These are phyloP conservation scores for Anthracocystis panici-leucophaei DNA, from an alignment of 1,284 basidiomycete genomes.

Conservation along the genomic window DNA sequence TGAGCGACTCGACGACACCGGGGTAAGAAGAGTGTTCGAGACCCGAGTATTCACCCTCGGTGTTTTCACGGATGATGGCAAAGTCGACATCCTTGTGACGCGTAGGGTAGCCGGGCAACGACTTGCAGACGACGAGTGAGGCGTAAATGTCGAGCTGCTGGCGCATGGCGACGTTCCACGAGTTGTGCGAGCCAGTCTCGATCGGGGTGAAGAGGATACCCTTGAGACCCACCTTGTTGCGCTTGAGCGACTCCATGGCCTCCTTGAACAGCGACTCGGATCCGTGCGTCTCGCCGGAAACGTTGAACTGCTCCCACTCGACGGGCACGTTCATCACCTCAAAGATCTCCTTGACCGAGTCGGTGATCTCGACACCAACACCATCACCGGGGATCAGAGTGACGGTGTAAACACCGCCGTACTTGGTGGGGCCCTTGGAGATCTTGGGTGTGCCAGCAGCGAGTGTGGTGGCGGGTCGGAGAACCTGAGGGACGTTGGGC, in stretches of 20 bases:
- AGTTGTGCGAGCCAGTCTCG: slow-evolving; percentile 94
- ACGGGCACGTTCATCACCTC: slow-evolving; percentile 97
- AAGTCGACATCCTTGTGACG: slow-evolving; percentile 98
- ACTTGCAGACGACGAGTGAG: slow-evolving; percentile 97
- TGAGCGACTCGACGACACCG: slow-evolving; percentile 97
- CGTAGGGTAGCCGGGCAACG: slow-evolving; percentile 95
- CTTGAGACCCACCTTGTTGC: slow-evolving; percentile 98
- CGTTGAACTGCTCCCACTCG: slow-evolving; percentile 99
- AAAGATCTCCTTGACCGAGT: slow-evolving; percentile 99
- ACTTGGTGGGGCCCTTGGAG: slow-evolving; percentile 85
- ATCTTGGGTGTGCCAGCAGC: slow-evolving; percentile 83
- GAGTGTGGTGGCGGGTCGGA: slow-evolving; percentile 77
- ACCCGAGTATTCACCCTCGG: slow-evolving; percentile 99
- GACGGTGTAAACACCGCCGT: slow-evolving; percentile 81
- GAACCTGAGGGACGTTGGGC: slow-evolving; percentile 51
- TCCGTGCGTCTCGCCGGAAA: slow-evolving; percentile 93
- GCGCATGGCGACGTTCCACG: slow-evolving; percentile 99
- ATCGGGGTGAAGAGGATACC: slow-evolving; percentile 99
- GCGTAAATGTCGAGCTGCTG: slow-evolving; percentile 99
- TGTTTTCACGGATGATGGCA: slow-evolving; percentile 99
- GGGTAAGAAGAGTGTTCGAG: slow-evolving; percentile 94
- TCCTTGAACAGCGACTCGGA: slow-evolving; percentile 96
- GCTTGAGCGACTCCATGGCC: slow-evolving; percentile 90
- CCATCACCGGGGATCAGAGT: slow-evolving; percentile 68
- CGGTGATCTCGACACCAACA: slow-evolving; percentile 95